Evolutionary conservation across 305 asterid species (phyloP).

Genomic region (Ilex paraguariensis): DNA sequence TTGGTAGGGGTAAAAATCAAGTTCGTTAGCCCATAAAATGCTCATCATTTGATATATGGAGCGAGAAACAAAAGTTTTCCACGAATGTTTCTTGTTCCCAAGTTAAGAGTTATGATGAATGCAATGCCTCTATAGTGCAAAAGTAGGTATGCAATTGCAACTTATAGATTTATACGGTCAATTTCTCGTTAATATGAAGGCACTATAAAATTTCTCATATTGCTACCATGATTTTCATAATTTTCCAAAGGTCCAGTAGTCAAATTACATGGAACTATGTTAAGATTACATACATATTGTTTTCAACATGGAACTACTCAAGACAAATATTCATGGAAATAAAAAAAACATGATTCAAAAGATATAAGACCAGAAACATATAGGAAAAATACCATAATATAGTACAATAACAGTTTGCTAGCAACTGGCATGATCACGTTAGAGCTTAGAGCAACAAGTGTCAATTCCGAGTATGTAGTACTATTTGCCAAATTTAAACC

Average conservation of each 20-base stretch:
- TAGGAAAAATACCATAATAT: too few species aligned
- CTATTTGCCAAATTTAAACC: too few species aligned
- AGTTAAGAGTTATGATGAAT: slow-evolving; percentile 5
- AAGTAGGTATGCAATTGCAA: slow-evolving; percentile 1
- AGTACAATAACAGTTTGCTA: too few species aligned
- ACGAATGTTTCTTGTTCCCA: slow-evolving; percentile 5
- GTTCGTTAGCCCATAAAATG: slow-evolving; percentile 3
- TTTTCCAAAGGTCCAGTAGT: slow-evolving; percentile 6
- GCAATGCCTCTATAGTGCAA: slow-evolving; percentile 4
- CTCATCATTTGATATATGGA: slow-evolving; percentile 8
- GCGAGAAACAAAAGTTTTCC: slow-evolving; percentile 1
- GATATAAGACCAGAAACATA: too few species aligned
- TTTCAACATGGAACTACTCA: too few species aligned
- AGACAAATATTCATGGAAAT: too few species aligned
- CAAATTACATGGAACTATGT: slow-evolving; percentile 15
- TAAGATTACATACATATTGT: not conserved
- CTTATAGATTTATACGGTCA: not conserved
- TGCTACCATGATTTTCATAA: not conserved
- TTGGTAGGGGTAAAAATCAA: not conserved
- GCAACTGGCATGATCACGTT: too few species aligned
- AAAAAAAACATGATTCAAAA: too few species aligned
- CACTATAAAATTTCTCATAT: not conserved
- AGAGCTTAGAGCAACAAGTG: too few species aligned
- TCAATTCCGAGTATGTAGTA: too few species aligned
- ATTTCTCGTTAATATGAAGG: not conserved